A percentile compares a stretch with the other conserved stretches of the same genome.
Conservation (phyloP, 176 grass and related monocot species). For the Lolium rigidum region DNA sequence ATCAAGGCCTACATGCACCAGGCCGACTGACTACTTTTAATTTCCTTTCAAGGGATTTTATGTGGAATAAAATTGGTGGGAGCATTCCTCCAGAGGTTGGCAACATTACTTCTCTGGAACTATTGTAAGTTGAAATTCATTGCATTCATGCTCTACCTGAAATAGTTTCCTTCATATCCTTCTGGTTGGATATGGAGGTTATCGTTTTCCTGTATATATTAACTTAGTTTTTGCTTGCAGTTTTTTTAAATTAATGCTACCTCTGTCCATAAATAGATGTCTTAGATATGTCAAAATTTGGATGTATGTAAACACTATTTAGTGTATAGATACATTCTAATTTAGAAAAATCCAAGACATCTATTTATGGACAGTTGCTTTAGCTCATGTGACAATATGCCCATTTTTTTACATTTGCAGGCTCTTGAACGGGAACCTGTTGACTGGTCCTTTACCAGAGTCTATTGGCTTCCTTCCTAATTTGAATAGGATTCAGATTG, state of each 20-base stretch:
- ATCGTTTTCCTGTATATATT: background rate
- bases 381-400: background rate
- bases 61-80: constrained; percentile 74
- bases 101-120: constrained; percentile 69
- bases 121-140: constrained; percentile 64
- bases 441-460: constrained; percentile 81
- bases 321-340: no score
- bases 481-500: constrained; percentile 93
- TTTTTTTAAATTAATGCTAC: constrained; percentile 1
- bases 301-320: no score
- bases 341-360: no score
- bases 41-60: constrained; percentile 74
- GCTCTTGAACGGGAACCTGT: constrained; percentile 80
- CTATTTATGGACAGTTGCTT: constrained; percentile 12
- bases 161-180: constrained; percentile 4
- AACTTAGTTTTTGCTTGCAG: constrained; percentile 7
- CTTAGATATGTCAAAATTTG: no score
- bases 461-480: constrained; percentile 81
- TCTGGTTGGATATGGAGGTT: constrained; percentile 16
- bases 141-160: background rate
- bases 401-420: constrained; percentile 46
- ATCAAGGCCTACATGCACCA: background rate
- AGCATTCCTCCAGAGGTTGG: constrained; percentile 70
- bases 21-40: background rate
- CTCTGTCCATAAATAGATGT: no score